Evolutionary conservation across 129 eudicot genomes (phyloP).

Genomic region (Tagetes erecta): DNA sequence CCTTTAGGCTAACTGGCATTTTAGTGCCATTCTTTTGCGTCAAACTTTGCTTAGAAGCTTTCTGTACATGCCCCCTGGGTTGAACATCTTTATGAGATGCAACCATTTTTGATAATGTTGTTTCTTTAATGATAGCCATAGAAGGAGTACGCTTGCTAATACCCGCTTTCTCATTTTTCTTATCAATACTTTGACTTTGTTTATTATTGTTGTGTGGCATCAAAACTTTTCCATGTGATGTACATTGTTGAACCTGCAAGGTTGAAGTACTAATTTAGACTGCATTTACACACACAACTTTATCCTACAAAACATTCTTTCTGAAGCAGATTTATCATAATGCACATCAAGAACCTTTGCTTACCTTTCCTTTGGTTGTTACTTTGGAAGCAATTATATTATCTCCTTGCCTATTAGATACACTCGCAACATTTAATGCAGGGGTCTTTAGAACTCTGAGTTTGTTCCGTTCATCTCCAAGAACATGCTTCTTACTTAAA

Average conservation of each 20-base stretch:
- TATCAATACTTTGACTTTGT: constrained; percentile 7
- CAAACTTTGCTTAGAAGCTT: constrained; percentile 31
- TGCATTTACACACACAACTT: neutral
- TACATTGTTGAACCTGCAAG: constrained; percentile 38
- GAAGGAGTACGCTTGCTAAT: constrained; percentile 1
- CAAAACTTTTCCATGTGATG: constrained; percentile 31
- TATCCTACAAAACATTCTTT: neutral
- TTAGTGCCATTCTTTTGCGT: constrained; percentile 33
- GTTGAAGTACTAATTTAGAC: constrained; percentile 4
- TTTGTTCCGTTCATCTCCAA: constrained; percentile 23
- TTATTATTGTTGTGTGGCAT: constrained; percentile 36
- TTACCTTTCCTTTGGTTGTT: constrained; percentile 44
- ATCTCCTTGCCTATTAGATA: constrained; percentile 5
- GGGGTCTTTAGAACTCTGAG: constrained; percentile 36
- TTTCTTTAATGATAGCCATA: constrained; percentile 39
- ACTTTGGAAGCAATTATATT: constrained; percentile 22
- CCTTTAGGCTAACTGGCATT: constrained; percentile 41
- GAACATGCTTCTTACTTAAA: constrained; percentile 23
- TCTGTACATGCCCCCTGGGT: constrained; percentile 31
- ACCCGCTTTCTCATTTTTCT: constrained; percentile 21
- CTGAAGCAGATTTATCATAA: neutral
- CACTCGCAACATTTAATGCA: constrained; percentile 24
- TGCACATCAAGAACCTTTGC: neutral
- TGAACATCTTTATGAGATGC: constrained; percentile 22
- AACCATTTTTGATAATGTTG: constrained; percentile 19